Percentiles rank a stretch among this genome's conserved stretches.
These are phyloP conservation scores for Rhytidhysteron rufulum DNA, from an alignment of 2,329 filamentous ascomycete species.

Conservation along the genomic window DNA sequence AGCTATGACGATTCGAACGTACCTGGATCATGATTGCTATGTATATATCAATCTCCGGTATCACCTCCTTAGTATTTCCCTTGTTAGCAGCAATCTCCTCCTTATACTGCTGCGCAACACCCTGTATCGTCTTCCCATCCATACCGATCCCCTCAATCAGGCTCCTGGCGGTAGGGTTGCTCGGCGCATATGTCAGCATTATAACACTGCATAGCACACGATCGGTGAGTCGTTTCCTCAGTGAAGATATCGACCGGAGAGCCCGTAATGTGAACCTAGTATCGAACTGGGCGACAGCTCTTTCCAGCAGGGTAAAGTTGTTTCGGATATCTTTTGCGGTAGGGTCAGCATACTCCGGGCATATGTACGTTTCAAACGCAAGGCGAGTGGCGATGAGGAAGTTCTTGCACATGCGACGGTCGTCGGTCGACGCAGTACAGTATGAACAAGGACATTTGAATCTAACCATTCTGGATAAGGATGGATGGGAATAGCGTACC, in stretches of 20 bases:
- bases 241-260: slow-evolving; percentile 88
- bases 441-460: slow-evolving; percentile 7
- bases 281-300: slow-evolving; percentile 89
- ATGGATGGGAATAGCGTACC: slow-evolving; percentile 24
- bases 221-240: slow-evolving; percentile 84
- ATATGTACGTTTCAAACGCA: slow-evolving; percentile 24
- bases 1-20: too few species aligned
- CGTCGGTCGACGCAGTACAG: slow-evolving; percentile 8
- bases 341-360: slow-evolving; percentile 27
- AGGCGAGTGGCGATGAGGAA: slow-evolving; percentile 28
- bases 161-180: slow-evolving; percentile 63
- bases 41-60: slow-evolving; percentile 87
- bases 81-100: slow-evolving; percentile 64
- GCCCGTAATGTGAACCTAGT: slow-evolving; percentile 91
- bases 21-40: slow-evolving; percentile 66
- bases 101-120: slow-evolving; percentile 49
- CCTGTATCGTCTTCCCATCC: slow-evolving; percentile 60
- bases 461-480: slow-evolving; percentile 7
- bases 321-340: slow-evolving; percentile 75
- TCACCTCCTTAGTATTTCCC: slow-evolving; percentile 65
- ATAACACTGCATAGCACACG: slow-evolving; percentile 79
- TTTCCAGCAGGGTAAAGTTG: slow-evolving; percentile 88
- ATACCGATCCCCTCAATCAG: slow-evolving; percentile 68
- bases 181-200: slow-evolving; percentile 71
- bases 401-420: slow-evolving; percentile 23